These are phyloP conservation scores for Zygosaccharomyces kombuchaensis DNA, from an alignment of 805 yeast species.

Conservation along the genomic window DNA sequence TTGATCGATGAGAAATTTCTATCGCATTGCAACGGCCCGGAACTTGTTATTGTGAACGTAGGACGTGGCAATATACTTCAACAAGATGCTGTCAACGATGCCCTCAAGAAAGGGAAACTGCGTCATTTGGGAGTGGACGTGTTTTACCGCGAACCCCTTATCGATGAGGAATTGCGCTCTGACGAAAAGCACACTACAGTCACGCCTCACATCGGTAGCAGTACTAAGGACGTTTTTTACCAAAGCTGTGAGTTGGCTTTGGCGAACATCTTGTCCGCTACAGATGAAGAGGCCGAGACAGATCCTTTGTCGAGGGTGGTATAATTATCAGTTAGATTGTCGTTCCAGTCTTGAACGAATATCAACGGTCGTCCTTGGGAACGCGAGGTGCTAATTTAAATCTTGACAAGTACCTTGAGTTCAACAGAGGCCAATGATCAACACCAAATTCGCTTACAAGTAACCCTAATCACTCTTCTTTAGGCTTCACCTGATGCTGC, in stretches of 20 bases:
- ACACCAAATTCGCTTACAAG: no score
- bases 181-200: conserved; percentile 42
- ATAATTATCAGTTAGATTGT: neutral
- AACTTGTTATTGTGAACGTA: conserved; percentile 44
- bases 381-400: no score
- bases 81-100: conserved; percentile 45
- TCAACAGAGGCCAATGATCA: no score
- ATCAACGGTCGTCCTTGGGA: no score
- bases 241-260: conserved; percentile 39
- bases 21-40: conserved; percentile 19
- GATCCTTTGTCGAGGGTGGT: conserved; percentile 5
- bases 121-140: conserved; percentile 60
- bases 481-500: no score
- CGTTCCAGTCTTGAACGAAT: neutral
- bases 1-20: conserved; percentile 43
- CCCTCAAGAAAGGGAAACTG: conserved; percentile 42
- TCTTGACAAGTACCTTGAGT: neutral
- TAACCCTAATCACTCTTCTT: no score
- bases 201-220: conserved; percentile 63
- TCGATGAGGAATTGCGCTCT: conserved; percentile 22
- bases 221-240: conserved; percentile 45
- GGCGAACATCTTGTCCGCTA: conserved; percentile 16
- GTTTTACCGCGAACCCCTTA: conserved; percentile 50
- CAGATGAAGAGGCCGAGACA: neutral
- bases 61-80: conserved; percentile 58